Conservation (phyloP, 495 filamentous ascomycete species). For the Acidiella bohemica region DNA sequence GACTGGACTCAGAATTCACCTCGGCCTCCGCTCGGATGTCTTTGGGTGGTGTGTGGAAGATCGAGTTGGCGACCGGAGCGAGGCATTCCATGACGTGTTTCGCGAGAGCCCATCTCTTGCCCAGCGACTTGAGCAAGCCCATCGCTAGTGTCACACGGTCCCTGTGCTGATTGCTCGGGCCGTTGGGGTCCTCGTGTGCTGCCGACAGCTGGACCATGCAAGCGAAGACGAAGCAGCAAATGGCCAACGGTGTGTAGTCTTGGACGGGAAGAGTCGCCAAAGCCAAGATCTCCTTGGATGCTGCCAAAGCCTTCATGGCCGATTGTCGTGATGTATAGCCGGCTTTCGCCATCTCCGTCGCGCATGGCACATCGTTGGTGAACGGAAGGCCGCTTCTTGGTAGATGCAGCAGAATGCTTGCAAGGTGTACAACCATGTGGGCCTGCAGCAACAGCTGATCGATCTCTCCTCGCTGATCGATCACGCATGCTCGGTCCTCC, state of each 20-base stretch:
- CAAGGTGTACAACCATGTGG: background rate
- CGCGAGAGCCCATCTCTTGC: background rate
- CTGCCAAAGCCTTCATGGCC: background rate
- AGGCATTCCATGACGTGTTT: background rate
- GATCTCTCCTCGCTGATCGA: background rate
- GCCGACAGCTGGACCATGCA: background rate
- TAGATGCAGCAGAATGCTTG: background rate
- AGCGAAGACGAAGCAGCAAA: background rate
- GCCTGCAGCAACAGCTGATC: background rate
- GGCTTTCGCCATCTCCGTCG: background rate
- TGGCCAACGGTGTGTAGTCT: background rate
- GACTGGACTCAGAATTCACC: no score
- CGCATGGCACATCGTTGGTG: background rate
- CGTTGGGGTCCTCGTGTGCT: background rate
- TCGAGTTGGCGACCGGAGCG: background rate
- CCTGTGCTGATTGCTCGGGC: background rate
- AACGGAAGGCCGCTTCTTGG: background rate
- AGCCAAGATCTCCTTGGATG: background rate
- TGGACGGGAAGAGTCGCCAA: background rate
- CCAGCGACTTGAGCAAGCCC: background rate
- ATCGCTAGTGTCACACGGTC: background rate
- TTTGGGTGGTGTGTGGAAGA: no score
- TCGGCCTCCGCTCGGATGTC: no score
- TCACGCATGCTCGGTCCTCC: background rate
- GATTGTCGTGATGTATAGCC: background rate